These are phyloP conservation scores for Tribonema minus DNA, from an alignment of 108 stramenopile genomes.

Conservation along the genomic window DNA sequence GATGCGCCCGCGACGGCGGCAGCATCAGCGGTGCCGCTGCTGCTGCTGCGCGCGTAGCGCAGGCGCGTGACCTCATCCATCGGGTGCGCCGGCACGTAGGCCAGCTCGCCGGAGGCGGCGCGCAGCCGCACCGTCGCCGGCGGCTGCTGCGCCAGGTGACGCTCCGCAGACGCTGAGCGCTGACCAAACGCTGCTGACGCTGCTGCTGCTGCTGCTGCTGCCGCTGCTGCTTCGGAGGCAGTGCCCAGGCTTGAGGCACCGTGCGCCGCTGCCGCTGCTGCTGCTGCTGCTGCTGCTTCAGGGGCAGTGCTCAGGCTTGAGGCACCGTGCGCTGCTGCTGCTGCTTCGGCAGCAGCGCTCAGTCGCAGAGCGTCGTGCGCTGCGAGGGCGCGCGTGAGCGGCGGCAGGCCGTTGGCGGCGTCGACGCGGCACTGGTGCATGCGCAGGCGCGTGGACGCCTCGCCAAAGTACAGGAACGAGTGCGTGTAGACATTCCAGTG, in stretches of 20 bases:
- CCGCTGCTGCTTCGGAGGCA: background rate
- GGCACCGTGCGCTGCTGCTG: background rate
- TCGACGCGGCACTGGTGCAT: conserved; percentile 4
- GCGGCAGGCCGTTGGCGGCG: background rate
- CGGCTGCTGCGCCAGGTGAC: no score
- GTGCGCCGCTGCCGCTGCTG: background rate
- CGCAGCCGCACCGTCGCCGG: no score
- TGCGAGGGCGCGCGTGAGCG: background rate
- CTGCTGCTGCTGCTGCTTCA: background rate
- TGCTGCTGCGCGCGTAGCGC: background rate
- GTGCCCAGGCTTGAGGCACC: no score
- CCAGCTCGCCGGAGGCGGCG: background rate
- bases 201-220: background rate
- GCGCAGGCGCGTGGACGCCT: conserved; percentile 55
- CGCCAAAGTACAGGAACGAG: conserved; percentile 78
- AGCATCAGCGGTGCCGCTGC: background rate
- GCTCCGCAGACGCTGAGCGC: no score
- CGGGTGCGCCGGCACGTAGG: background rate
- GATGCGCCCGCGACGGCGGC: background rate
- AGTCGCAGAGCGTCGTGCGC: background rate
- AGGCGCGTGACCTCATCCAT: background rate
- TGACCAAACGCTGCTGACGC: no score
- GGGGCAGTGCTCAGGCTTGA: background rate
- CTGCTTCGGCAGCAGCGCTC: background rate
- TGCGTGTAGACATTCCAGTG: conserved; percentile 87